phyloP scores from a whole-genome alignment of 2,329 filamentous ascomycete species.

The Xylaria sp. region DNA sequence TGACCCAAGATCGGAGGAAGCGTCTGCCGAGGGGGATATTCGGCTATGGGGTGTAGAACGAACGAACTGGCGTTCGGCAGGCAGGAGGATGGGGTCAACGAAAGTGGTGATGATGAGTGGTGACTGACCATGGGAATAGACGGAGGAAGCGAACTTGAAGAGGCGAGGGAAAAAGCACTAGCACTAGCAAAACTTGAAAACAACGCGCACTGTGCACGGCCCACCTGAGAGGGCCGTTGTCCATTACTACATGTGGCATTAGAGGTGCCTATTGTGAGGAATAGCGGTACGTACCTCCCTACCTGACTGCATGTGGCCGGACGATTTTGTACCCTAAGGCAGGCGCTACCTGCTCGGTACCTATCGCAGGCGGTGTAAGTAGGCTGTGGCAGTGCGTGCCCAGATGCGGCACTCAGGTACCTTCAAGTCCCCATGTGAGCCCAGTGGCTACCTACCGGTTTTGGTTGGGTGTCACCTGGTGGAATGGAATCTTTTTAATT shows the following conservation, averaged over 20 bases:
- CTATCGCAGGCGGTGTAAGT: background rate
- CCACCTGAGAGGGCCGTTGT: conserved; percentile 11
- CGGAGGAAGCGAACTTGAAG: conserved; percentile 17
- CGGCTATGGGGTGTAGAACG: conserved; percentile 1
- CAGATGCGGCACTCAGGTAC: background rate
- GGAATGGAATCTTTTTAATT: conserved; percentile 6
- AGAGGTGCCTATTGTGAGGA: background rate
- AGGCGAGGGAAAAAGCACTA: conserved; percentile 28
- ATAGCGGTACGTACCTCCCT: conserved; percentile 9
- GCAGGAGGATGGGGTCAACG: conserved; percentile 24
- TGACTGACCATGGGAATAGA: conserved; percentile 11
- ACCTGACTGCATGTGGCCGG: conserved; percentile 6
- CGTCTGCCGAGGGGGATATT: background rate
- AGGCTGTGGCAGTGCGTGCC: background rate
- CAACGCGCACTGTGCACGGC: conserved; percentile 16
- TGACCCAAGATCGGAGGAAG: conserved; percentile 5
- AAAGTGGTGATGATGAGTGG: conserved; percentile 14
- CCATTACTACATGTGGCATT: conserved; percentile 23
- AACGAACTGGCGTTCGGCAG: conserved; percentile 6
- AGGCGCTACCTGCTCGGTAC: background rate
- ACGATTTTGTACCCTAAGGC: background rate
- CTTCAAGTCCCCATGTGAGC: background rate
- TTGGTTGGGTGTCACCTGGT: conserved; percentile 5
- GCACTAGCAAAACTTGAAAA: background rate
- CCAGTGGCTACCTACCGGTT: background rate